Percentiles rank a stretch among this genome's conserved stretches.
phyloP scores from a whole-genome alignment of 2,329 filamentous ascomycete species.

The Rhynchosporium secalis region DNA sequence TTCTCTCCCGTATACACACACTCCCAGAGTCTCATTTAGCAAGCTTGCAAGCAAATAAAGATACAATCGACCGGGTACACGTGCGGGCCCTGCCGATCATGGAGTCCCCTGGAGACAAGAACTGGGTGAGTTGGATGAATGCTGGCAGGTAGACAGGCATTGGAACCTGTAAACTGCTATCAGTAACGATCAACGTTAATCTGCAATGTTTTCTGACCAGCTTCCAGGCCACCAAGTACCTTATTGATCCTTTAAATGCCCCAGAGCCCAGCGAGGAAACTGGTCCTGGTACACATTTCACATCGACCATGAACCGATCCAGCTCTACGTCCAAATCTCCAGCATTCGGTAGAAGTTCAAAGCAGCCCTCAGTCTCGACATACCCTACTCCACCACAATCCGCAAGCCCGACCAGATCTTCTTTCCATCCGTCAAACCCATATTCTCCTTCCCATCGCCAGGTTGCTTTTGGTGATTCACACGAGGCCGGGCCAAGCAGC shows the following conservation, averaged over 20 bases:
- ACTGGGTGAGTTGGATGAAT: conserved; percentile 45
- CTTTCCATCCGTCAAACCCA: conserved; percentile 50
- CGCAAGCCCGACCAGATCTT: conserved; percentile 50
- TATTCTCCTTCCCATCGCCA: conserved; percentile 36
- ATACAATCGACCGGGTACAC: not conserved
- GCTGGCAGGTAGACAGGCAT: conserved; percentile 19
- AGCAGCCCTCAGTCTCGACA: conserved; percentile 23
- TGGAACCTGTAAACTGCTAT: conserved; percentile 20
- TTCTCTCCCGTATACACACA: too few relatives aligned
- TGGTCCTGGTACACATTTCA: conserved; percentile 56
- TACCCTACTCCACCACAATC: conserved; percentile 55
- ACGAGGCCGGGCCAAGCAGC: conserved; percentile 24
- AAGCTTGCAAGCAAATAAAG: not conserved
- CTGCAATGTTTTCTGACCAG: conserved; percentile 15
- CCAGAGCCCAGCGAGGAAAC: conserved; percentile 68
- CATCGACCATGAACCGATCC: conserved; percentile 35
- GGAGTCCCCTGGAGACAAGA: conserved; percentile 45
- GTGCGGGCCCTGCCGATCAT: conserved; percentile 23
- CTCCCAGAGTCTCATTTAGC: too few relatives aligned
- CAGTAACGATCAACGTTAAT: conserved; percentile 19
- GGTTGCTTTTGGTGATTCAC: conserved; percentile 37
- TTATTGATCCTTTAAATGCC: conserved; percentile 68
- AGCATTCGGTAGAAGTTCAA: conserved; percentile 20
- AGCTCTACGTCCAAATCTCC: conserved; percentile 28
- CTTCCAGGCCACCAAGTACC: conserved; percentile 60